Base-by-base conservation (phyloP, 2,329 filamentous ascomycete species). In the Atkinsonella hypoxylon region DNA sequence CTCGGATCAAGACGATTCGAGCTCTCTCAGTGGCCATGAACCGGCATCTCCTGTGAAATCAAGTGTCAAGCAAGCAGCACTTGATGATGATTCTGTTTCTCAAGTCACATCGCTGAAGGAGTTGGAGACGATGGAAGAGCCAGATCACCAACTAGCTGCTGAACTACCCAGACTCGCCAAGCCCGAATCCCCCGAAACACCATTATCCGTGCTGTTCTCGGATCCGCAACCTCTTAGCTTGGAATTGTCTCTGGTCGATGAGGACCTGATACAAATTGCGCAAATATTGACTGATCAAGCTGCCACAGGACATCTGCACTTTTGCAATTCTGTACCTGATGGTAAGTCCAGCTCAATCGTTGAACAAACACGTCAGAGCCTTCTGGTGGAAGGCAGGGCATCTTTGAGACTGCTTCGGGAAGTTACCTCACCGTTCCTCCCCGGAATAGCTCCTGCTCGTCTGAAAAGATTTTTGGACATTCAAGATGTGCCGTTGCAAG, bases 221-320 rank as follows among this genome's bases (percentile, higher is more conserved):
- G 78, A 82, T 22, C 75, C 78, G 5, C 77, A 83, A 56, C 79
- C 79, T 10, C 63, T 73, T 1, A 63, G 65, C 32, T 57, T 73
- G 10, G 70, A 75, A 22, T 59, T 74, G 22, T 65, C 69, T 10
- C 62, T 75, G 15, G 66, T 71, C 1, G 79, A 83, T 50, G 75
- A 80, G 2, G 81, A 85, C 40, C 72, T 78, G 52, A 79, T 88
- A 34, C 78, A 79, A 48, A 73, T 85, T 26, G 83, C 82, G 0
- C 85, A 88, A 58, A 77, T 87, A 38, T 66, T 88, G n/a, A 82
- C 82, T 2, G 82, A 87, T 53, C 85, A 89, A 61, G 76, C 83
- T 20, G 74, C 79, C 2, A 78, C 73, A 10, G 76, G 80, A 1
- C 68, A 61, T 13, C 57, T 78, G 30, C 64, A 67, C 15, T 61